Percentiles rank a stretch among this genome's conserved stretches.
These are phyloP conservation scores for Sporothrix schenckii DNA, from an alignment of 2,329 filamentous ascomycete genomes.

Conservation along the genomic window DNA sequence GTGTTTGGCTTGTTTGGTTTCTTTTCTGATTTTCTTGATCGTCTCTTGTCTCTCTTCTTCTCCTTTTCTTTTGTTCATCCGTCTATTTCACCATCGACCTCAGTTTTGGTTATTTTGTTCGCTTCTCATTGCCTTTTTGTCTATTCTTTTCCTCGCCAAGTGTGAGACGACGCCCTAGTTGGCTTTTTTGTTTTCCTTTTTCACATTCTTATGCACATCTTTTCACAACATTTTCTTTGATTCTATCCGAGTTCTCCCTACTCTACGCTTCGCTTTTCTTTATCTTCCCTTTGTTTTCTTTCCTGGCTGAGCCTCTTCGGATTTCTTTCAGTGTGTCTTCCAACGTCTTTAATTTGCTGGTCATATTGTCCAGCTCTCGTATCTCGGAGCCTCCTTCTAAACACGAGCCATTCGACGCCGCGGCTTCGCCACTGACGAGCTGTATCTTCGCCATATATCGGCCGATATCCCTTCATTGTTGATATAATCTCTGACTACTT, in stretches of 20 bases:
- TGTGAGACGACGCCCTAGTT: conserved; percentile 31
- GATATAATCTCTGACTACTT: background rate
- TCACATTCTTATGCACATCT: conserved; percentile 31
- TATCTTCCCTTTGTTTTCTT: background rate
- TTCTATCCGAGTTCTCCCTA: conserved; percentile 30
- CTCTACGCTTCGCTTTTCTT: background rate
- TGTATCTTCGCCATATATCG: background rate
- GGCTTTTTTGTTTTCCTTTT: conserved; percentile 33
- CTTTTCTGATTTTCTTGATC: conserved; percentile 8
- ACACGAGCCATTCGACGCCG: conserved; percentile 11
- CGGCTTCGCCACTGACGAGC: conserved; percentile 3
- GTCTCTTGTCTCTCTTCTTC: conserved; percentile 28
- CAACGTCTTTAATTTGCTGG: background rate
- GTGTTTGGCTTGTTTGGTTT: conserved; percentile 10
- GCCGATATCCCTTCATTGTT: conserved; percentile 13
- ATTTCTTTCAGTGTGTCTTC: background rate
- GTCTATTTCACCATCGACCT: conserved; percentile 12
- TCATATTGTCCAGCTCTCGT: conserved; percentile 8
- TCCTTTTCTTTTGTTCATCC: conserved; percentile 36
- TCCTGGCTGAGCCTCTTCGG: conserved; percentile 29
- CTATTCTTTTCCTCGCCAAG: conserved; percentile 27
- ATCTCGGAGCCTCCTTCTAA: background rate
- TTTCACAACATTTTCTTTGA: conserved; percentile 28
- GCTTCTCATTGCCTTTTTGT: conserved; percentile 29
- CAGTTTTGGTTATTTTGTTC: conserved; percentile 26